Percentiles rank a stretch among this genome's conserved stretches.
phyloP scores from a whole-genome alignment of 1,284 basidiomycete species.

The Tremellales sp. region DNA sequence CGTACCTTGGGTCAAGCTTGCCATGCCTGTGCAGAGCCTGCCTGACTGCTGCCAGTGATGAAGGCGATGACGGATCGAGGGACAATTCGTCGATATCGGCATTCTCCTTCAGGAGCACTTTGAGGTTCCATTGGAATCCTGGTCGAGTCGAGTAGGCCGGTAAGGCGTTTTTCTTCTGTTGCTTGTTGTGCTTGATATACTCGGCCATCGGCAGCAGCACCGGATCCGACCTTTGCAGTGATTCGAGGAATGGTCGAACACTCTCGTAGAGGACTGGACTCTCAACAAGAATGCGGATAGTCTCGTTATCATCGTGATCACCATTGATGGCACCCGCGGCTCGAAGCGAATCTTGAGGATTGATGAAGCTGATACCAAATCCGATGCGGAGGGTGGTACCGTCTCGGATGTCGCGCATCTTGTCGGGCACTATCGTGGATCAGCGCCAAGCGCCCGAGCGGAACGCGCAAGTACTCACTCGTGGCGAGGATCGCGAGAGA shows the following conservation, averaged over 20 bases:
- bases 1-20: slow-evolving; percentile 35
- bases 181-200: slow-evolving; percentile 53
- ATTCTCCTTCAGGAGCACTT: slow-evolving; percentile 46
- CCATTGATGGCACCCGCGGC: slow-evolving; percentile 29
- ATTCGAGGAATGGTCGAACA: slow-evolving; percentile 60
- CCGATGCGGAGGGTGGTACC: not conserved
- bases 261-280: slow-evolving; percentile 60
- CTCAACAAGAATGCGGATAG: slow-evolving; percentile 53
- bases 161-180: slow-evolving; percentile 45
- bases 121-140: slow-evolving; percentile 54
- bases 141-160: slow-evolving; percentile 55
- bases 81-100: slow-evolving; percentile 22
- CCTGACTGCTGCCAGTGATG: slow-evolving; percentile 51
- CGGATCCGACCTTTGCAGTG: slow-evolving; percentile 53
- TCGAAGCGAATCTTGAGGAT: slow-evolving; percentile 52
- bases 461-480: slow-evolving; percentile 1
- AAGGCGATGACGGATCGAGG: slow-evolving; percentile 45
- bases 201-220: slow-evolving; percentile 55
- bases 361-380: slow-evolving; percentile 56
- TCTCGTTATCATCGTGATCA: slow-evolving; percentile 3
- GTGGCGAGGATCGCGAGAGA: slow-evolving; percentile 6
- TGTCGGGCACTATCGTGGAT: not conserved
- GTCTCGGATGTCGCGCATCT: not conserved
- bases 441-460: not conserved
- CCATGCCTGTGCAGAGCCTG: slow-evolving; percentile 43